These are phyloP conservation scores for Populus tremula DNA, from an alignment of 345 rosid genomes.

Conservation along the genomic window DNA sequence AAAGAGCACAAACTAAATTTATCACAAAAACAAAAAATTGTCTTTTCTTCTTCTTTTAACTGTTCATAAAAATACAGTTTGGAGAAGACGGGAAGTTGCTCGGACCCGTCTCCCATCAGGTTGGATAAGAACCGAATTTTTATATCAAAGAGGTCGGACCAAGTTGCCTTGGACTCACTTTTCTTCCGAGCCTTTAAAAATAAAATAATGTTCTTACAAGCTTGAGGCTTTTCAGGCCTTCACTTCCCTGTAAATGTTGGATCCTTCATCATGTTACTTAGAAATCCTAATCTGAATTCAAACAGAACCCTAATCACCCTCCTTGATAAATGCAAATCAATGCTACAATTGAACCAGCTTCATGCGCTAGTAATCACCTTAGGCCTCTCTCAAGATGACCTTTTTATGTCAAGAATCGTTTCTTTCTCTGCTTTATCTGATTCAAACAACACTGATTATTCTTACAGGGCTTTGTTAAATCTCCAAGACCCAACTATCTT, in stretches of 20 bases:
- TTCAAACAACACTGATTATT: constrained; percentile 46
- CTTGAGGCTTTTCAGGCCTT: not conserved
- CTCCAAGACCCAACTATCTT: constrained; percentile 42
- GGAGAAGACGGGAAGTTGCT: too few species aligned
- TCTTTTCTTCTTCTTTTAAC: too few species aligned
- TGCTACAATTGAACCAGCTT: constrained; percentile 44
- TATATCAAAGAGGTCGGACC: not conserved
- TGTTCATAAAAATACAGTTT: too few species aligned
- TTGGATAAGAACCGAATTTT: too few species aligned
- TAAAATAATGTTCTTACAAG: not conserved
- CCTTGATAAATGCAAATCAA: constrained; percentile 54
- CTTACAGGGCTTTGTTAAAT: constrained; percentile 38
- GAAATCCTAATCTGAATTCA: not conserved
- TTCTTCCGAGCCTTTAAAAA: not conserved
- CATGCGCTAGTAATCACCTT: constrained; percentile 53
- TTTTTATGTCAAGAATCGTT: constrained; percentile 42
- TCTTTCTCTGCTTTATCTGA: constrained; percentile 53
- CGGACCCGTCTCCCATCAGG: too few species aligned
- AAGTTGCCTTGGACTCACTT: not conserved
- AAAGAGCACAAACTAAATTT: too few species aligned
- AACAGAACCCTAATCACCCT: constrained; percentile 24
- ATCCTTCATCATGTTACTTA: constrained; percentile 27
- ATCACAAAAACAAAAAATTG: too few species aligned
- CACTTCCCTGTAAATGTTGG: constrained; percentile 37
- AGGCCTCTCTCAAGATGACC: constrained; percentile 51